A percentile compares a stretch with the other conserved stretches of the same genome.
phyloP scores from a whole-genome alignment of 2,329 filamentous ascomycete genomes.

The Fusarium abutilonis region DNA sequence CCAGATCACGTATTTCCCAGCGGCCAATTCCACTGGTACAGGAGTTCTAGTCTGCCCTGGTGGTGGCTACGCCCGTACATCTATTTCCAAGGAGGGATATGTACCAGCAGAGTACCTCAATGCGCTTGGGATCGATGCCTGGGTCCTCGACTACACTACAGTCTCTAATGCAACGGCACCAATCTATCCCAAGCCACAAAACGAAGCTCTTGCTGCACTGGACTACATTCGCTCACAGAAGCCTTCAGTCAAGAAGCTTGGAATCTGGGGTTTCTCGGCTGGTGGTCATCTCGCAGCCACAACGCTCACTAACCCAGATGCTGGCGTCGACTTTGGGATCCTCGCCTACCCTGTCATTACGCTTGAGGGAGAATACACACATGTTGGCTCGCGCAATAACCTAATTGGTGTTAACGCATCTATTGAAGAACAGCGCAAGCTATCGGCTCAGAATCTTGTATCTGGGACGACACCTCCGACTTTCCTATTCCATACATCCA shows the following conservation, averaged over 20 bases:
- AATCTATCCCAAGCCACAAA: slow-evolving; percentile 23
- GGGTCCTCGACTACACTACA: slow-evolving; percentile 33
- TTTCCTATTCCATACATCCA: slow-evolving; percentile 32
- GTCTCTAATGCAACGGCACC: slow-evolving; percentile 18
- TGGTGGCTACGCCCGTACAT: slow-evolving; percentile 23
- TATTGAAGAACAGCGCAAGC: slow-evolving; percentile 8
- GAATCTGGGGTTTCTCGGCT: slow-evolving; percentile 34
- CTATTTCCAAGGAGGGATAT: slow-evolving; percentile 23
- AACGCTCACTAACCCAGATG: slow-evolving; percentile 23
- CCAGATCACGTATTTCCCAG: slow-evolving; percentile 15
- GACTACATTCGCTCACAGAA: slow-evolving; percentile 21
- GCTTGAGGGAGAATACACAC: slow-evolving; percentile 25
- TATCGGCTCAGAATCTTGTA: slow-evolving; percentile 28
- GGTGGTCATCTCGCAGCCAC: slow-evolving; percentile 31
- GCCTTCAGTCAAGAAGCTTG: slow-evolving; percentile 10
- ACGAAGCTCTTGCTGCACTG: slow-evolving; percentile 27
- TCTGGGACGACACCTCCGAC: slow-evolving; percentile 21
- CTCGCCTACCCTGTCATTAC: slow-evolving; percentile 29
- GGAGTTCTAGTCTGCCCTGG: slow-evolving; percentile 29
- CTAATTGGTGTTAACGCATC: slow-evolving; percentile 19
- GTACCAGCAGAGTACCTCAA: slow-evolving; percentile 26
- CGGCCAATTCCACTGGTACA: slow-evolving; percentile 19
- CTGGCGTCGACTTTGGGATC: slow-evolving; percentile 33
- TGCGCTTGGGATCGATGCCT: slow-evolving; percentile 32
- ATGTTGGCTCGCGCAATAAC: slow-evolving; percentile 28